Conservation (phyloP, 2,329 filamentous ascomycete genomes). For the Clarireedia hainanense region DNA sequence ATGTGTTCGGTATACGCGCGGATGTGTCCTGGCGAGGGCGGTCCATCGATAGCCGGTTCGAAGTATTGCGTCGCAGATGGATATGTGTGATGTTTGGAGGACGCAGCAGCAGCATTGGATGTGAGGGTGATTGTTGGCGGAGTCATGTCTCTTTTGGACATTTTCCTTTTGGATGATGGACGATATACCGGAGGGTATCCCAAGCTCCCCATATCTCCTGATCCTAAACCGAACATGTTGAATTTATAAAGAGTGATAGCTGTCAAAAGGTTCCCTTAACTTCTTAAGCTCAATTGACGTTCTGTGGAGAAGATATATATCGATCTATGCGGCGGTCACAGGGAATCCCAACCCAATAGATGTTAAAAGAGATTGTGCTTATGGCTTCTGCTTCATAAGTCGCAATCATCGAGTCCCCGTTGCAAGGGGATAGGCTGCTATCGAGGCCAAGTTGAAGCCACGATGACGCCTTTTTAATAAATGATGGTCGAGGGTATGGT, state of each 20-base stretch:
- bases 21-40: constrained; percentile 52
- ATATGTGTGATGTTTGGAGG: background rate
- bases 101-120: too few species aligned
- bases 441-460: constrained; percentile 9
- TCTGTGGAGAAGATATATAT: constrained; percentile 9
- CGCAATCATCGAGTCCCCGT: constrained; percentile 6
- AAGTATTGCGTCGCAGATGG: constrained; percentile 34
- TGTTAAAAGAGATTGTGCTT: constrained; percentile 7
- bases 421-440: constrained; percentile 1
- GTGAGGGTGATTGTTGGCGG: background rate
- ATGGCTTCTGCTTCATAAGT: constrained; percentile 9
- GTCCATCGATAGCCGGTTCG: constrained; percentile 51
- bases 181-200: background rate
- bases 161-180: constrained; percentile 1
- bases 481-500: background rate
- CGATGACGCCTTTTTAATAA: constrained; percentile 6
- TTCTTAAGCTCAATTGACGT: background rate
- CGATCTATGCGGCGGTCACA: constrained; percentile 1
- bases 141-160: background rate
- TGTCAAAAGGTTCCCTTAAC: background rate
- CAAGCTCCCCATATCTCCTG: background rate
- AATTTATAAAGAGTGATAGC: background rate
- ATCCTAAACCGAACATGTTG: constrained; percentile 8
- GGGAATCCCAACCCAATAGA: constrained; percentile 2
- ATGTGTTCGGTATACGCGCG: constrained; percentile 52